Evolutionary conservation across 108 stramenopile genomes (phyloP).

Genomic region (Conticribra weissflogii): DNA sequence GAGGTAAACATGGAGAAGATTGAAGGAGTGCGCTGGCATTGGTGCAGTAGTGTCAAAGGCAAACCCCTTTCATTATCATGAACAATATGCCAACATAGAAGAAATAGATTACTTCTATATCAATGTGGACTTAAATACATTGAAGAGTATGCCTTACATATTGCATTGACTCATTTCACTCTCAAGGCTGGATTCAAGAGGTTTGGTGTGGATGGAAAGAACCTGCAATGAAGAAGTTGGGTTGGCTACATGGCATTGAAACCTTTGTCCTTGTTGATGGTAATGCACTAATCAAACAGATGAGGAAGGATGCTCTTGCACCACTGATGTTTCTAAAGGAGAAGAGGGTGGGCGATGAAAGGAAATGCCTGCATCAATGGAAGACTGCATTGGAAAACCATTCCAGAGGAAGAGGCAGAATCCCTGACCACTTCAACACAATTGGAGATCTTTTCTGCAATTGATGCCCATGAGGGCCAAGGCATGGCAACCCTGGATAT

Average conservation of each 20-base stretch:
- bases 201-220: not conserved
- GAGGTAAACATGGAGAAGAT: no score
- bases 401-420: conserved; percentile 34
- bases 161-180: no score
- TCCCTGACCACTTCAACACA: conserved; percentile 49
- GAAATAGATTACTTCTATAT: no score
- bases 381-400: conserved; percentile 36
- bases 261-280: conserved; percentile 19
- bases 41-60: no score
- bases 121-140: no score
- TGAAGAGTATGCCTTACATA: no score
- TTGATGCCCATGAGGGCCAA: conserved; percentile 46
- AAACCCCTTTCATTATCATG: no score
- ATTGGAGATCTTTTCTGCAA: conserved; percentile 18
- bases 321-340: conserved; percentile 10
- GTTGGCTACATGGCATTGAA: conserved; percentile 22
- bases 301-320: conserved; percentile 16
- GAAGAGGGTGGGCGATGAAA: conserved; percentile 23
- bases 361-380: conserved; percentile 42
- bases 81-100: no score
- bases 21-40: no score
- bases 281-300: conserved; percentile 5
- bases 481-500: conserved; percentile 49
- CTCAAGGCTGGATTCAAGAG: no score
- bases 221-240: conserved; percentile 19